Evolutionary conservation across 768 basidiomycete genomes (phyloP).

Genomic region (Gyrodon lividus): DNA sequence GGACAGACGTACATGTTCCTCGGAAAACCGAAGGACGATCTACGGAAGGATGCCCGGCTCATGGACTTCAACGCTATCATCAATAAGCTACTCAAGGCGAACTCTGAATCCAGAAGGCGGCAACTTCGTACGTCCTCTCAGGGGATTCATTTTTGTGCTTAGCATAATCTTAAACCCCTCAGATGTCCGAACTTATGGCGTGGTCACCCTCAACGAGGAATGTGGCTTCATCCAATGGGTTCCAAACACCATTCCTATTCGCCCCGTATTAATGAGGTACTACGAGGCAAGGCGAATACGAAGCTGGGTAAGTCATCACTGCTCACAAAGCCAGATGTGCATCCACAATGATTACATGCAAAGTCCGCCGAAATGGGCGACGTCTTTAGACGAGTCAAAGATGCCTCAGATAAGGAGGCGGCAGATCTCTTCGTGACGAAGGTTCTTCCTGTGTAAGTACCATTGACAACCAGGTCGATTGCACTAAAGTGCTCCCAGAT

Average conservation of each 20-base stretch:
- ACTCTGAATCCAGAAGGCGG: slow-evolving; percentile 87
- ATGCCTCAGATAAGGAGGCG: slow-evolving; percentile 46
- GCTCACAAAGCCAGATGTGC: not conserved
- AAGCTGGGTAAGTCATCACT: slow-evolving; percentile 43
- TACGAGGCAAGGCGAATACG: slow-evolving; percentile 57
- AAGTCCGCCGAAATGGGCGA: slow-evolving; percentile 49
- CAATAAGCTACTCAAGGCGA: slow-evolving; percentile 91
- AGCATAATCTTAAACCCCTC: not conserved
- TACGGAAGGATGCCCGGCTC: slow-evolving; percentile 93
- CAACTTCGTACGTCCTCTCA: slow-evolving; percentile 69
- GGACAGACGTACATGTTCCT: slow-evolving; percentile 88
- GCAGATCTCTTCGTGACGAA: slow-evolving; percentile 50
- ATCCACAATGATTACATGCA: not conserved
- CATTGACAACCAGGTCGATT: not conserved
- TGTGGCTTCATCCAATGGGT: slow-evolving; percentile 99
- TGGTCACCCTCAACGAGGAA: slow-evolving; percentile 96
- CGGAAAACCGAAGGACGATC: slow-evolving; percentile 95
- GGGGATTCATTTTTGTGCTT: not conserved
- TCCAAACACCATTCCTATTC: slow-evolving; percentile 82
- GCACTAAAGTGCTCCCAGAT: slow-evolving; percentile 39
- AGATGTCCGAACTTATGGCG: slow-evolving; percentile 96
- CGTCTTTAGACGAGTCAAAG: slow-evolving; percentile 51
- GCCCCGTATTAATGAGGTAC: slow-evolving; percentile 64
- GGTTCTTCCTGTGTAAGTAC: slow-evolving; percentile 56
- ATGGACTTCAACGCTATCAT: slow-evolving; percentile 99